These are phyloP conservation scores for Schizothecium vesticola DNA, from an alignment of 495 filamentous ascomycete genomes.

Conservation along the genomic window DNA sequence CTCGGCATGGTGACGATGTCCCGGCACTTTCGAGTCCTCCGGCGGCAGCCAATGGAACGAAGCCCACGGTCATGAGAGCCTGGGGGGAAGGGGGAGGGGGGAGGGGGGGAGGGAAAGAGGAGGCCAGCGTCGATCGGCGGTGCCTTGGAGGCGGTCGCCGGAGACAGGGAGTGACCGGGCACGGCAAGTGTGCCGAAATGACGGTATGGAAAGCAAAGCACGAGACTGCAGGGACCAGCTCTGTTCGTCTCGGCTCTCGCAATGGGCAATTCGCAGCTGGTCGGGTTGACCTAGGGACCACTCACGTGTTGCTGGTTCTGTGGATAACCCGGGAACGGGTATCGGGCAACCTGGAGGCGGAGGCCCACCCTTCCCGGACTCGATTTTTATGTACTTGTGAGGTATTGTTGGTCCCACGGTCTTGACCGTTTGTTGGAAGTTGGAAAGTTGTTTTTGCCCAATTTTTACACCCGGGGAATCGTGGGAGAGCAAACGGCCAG, in stretches of 20 bases:
- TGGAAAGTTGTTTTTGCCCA: neutral
- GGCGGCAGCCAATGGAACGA: neutral
- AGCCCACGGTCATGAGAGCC: neutral
- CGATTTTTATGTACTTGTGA: neutral
- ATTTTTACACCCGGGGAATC: neutral
- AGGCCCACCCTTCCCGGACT: too few species aligned
- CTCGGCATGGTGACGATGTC: neutral
- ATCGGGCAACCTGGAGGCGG: too few species aligned
- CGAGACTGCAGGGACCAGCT: neutral
- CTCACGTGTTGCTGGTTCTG: neutral
- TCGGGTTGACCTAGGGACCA: too few species aligned
- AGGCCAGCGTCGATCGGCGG: neutral
- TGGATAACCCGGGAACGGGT: neutral
- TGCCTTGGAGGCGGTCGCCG: neutral
- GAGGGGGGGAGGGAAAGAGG: neutral
- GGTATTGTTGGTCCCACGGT: neutral
- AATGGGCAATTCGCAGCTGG: neutral
- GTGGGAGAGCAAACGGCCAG: neutral
- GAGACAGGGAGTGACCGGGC: neutral
- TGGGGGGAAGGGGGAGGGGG: neutral
- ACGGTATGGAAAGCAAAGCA: neutral
- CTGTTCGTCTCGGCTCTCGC: neutral
- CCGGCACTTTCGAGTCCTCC: neutral
- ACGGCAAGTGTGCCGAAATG: conserved; percentile 1
- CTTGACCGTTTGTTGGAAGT: neutral